A percentile compares a stretch with the other conserved stretches of the same genome.
Evolutionary conservation across 192 early-diverging fungal species (phyloP).

Genomic region (Rhizophlyctis rosea): DNA sequence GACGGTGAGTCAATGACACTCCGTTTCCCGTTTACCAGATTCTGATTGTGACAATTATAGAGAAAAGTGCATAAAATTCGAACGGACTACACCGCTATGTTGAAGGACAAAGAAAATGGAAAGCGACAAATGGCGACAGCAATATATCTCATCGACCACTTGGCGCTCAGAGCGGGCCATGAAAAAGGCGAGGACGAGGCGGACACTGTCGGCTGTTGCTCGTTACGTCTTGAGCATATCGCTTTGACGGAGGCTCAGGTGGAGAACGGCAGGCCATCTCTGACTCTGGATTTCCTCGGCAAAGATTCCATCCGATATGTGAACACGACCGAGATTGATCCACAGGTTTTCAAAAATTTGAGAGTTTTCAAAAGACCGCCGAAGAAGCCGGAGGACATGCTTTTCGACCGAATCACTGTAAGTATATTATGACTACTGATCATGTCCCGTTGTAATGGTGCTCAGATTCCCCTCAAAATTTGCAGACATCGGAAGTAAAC

Average conservation of each 20-base stretch:
- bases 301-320: conserved; percentile 96
- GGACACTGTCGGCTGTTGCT: conserved; percentile 98
- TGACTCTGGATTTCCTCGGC: conserved; percentile 95
- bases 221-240: conserved; percentile 89
- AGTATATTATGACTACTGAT: conserved; percentile 18
- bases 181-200: conserved; percentile 98
- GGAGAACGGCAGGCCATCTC: too few relatives aligned
- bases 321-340: conserved; percentile 78
- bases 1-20: conserved; percentile 46
- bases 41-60: conserved; percentile 1
- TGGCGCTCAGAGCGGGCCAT: conserved; percentile 94
- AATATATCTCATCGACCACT: conserved; percentile 91
- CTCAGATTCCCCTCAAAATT: not conserved
- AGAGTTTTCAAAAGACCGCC: conserved; percentile 80
- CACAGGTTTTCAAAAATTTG: conserved; percentile 92
- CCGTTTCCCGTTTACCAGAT: not conserved
- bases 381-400: conserved; percentile 68
- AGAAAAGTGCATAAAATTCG: conserved; percentile 70
- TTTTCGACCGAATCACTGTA: conserved; percentile 92
- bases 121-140: conserved; percentile 89
- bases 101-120: conserved; percentile 77
- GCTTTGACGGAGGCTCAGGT: conserved; percentile 77
- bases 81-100: conserved; percentile 68
- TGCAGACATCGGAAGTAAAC: conserved; percentile 75
- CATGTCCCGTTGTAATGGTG: conserved; percentile 9